phyloP scores from a whole-genome alignment of 306 rosid genomes.

The Casuarina equisetifolia region DNA sequence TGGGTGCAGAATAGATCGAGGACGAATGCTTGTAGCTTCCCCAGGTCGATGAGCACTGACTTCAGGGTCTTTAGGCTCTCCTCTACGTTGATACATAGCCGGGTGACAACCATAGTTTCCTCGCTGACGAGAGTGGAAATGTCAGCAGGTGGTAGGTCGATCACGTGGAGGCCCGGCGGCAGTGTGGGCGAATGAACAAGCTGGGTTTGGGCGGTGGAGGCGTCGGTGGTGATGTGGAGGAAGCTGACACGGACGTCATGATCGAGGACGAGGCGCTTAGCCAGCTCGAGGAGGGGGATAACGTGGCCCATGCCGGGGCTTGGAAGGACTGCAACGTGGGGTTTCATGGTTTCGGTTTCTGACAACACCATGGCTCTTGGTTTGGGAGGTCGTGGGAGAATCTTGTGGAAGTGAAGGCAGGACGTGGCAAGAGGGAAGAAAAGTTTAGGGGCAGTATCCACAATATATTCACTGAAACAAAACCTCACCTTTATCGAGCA shows the following conservation, averaged over 20 bases:
- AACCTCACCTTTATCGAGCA: too few relatives aligned
- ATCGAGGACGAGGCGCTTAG: conserved; percentile 33
- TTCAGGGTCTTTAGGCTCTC: conserved; percentile 30
- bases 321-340: conserved; percentile 39
- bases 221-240: conserved; percentile 51
- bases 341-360: neutral
- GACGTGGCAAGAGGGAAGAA: too few relatives aligned
- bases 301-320: conserved; percentile 53
- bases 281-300: conserved; percentile 40
- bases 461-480: too few relatives aligned
- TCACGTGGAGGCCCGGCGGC: conserved; percentile 28
- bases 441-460: too few relatives aligned
- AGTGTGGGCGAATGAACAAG: conserved; percentile 35
- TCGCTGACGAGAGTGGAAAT: conserved; percentile 7
- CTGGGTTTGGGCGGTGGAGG: conserved; percentile 37
- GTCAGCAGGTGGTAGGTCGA: conserved; percentile 41
- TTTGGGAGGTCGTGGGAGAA: neutral
- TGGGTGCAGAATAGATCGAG: conserved; percentile 47
- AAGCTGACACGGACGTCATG: conserved; percentile 41
- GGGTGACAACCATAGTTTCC: conserved; percentile 12
- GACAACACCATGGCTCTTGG: neutral
- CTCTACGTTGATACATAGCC: conserved; percentile 22
- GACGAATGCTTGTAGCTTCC: conserved; percentile 35
- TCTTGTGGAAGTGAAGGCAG: too few relatives aligned
- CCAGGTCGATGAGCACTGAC: conserved; percentile 19